Base-by-base conservation (phyloP, 768 basidiomycete genomes). In the Lepiota venenata region DNA sequence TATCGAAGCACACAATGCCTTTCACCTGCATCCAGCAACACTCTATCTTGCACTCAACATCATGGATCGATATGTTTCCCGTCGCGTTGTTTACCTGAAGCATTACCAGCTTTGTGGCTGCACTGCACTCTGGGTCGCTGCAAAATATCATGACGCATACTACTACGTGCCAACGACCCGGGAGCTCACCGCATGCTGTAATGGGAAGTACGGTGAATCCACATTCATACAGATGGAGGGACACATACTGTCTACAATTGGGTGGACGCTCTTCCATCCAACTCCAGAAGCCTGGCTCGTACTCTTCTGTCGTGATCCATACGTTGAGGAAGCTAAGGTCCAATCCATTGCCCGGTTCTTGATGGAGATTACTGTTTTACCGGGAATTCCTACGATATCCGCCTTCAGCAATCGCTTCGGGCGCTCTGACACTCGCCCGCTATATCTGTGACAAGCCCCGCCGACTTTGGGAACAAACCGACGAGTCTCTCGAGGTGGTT, bases 161-260 rank as follows among this genome's bases (percentile, higher is more conserved):
- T 95, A 98, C 66, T 91, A 93, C 58, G 92, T 98, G 14, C 96
- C 96, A 12, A 90, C 93, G 1, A 89, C 96, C 7, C 85, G 91
- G 64, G 95, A 98, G 58, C 85, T 98, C 47, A 86, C 86, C 39
- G 87, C 93, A 65, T 92, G 96, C 68, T 98, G 96, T 74, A 91
- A 88, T 64, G 87, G 93, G 63, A 91, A 92, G 2, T 98, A 98
- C 69, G 95, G 97, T 66, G 93, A 95, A 70, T 87, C 87, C 2
- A 94, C 95, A 1, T 98, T 98, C 71, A 86, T 96, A 57, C 96
- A 98, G 72, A 97, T 98, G 96, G 96, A 98, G 70, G 88, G 90
- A 4, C 96, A 98, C 64, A 90, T 98, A 47, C 81, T 98, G 37
- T 83, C 88, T n/a, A 98, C 96, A 14, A 94, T 98, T 61, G 87